These are phyloP conservation scores for Cryphonectria carpinicola DNA, from an alignment of 2,329 filamentous ascomycete species.

Conservation along the genomic window DNA sequence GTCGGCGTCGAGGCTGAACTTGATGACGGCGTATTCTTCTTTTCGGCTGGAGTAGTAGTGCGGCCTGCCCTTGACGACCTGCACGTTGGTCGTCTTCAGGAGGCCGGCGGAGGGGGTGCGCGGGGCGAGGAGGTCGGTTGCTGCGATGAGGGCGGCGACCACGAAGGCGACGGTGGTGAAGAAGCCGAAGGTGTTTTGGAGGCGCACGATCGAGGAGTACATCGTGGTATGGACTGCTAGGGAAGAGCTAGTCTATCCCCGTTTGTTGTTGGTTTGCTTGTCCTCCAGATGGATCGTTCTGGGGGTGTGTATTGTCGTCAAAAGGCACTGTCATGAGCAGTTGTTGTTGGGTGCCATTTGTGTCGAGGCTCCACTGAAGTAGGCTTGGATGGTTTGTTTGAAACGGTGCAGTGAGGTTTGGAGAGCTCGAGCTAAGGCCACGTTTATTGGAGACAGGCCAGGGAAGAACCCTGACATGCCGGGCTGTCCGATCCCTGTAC, in stretches of 20 bases:
- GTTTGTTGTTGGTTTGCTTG: neutral
- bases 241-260: neutral
- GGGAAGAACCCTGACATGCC: neutral
- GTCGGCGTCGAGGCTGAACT: conserved; percentile 91
- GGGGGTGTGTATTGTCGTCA: neutral
- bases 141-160: conserved; percentile 77
- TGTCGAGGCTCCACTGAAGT: neutral
- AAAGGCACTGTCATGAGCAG: neutral
- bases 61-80: conserved; percentile 92
- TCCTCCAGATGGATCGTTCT: neutral
- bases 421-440: conserved; percentile 15
- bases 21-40: conserved; percentile 94
- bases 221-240: conserved; percentile 54
- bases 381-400: neutral
- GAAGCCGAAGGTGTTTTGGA: conserved; percentile 95
- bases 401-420: neutral
- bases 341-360: neutral
- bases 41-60: conserved; percentile 93
- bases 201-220: conserved; percentile 83
- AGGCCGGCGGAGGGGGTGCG: conserved; percentile 68
- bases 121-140: conserved; percentile 73
- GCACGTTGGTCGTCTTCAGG: conserved; percentile 73
- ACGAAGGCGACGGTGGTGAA: conserved; percentile 92
- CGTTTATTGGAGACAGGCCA: conserved; percentile 6
- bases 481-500: conserved; percentile 16